phyloP scores from a whole-genome alignment of 176 grass and related monocot genomes.

The Metroxylon sagu region DNA sequence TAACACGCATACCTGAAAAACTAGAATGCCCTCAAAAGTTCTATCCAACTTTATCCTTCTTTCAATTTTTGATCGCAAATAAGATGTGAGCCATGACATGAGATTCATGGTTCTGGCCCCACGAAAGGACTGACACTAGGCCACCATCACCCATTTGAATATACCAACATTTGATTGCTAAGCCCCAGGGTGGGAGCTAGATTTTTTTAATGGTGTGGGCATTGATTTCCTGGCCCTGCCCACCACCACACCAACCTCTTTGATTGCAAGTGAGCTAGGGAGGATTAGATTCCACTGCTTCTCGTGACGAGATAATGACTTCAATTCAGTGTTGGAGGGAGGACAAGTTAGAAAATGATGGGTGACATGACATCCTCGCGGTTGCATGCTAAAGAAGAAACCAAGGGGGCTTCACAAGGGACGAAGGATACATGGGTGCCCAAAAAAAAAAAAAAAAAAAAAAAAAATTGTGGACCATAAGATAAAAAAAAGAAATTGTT shows the following conservation, averaged over 20 bases:
- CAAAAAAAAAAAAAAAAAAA: too few relatives aligned
- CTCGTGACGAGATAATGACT: background rate
- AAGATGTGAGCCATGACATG: too few relatives aligned
- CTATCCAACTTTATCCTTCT: too few relatives aligned
- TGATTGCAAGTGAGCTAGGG: background rate
- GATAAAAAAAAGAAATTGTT: background rate
- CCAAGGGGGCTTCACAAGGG: background rate
- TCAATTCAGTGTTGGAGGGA: background rate
- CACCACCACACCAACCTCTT: background rate
- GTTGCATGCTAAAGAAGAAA: background rate
- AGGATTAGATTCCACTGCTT: background rate
- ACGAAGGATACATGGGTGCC: background rate
- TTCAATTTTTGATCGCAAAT: too few relatives aligned
- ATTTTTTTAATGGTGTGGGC: background rate
- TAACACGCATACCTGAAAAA: too few relatives aligned
- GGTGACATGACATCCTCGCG: background rate
- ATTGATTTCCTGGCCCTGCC: background rate
- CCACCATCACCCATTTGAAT: too few relatives aligned
- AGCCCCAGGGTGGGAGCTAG: too few relatives aligned
- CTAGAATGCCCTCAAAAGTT: too few relatives aligned
- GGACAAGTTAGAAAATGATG: background rate
- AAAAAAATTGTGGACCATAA: too few relatives aligned
- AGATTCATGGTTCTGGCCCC: too few relatives aligned
- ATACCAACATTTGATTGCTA: too few relatives aligned
- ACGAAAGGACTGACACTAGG: too few relatives aligned